Evolutionary conservation across 495 filamentous ascomycete species (phyloP).

Genomic region (Achaetomiella virescens): DNA sequence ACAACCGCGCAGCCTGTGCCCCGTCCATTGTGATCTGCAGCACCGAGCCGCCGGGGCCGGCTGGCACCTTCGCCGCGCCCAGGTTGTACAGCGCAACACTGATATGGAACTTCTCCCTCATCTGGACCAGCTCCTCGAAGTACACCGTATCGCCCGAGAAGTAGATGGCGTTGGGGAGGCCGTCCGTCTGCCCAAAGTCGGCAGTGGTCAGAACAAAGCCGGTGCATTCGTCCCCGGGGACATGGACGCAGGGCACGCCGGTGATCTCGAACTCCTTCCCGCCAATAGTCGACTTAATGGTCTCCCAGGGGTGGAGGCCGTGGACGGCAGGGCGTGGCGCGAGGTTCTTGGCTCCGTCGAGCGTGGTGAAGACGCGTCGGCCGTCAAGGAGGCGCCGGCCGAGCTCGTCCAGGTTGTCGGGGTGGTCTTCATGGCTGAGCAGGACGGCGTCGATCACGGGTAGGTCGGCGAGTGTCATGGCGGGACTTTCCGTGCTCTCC

Average conservation of each 20-base stretch:
- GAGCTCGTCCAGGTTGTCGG: constrained; percentile 46
- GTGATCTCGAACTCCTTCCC: constrained; percentile 43
- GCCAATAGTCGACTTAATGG: constrained; percentile 14
- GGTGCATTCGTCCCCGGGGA: constrained; percentile 42
- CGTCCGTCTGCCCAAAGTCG: constrained; percentile 36
- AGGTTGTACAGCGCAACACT: constrained; percentile 35
- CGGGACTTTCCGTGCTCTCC: constrained; percentile 31
- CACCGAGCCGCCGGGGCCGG: constrained; percentile 5
- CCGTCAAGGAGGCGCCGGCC: constrained; percentile 44
- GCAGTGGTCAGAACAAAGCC: constrained; percentile 40
- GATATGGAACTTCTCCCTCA: constrained; percentile 28
- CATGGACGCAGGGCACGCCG: constrained; percentile 40
- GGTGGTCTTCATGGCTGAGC: constrained; percentile 51
- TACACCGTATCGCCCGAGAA: constrained; percentile 52
- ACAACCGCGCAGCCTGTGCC: constrained; percentile 35
- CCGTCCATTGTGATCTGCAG: constrained; percentile 49
- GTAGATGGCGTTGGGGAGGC: constrained; percentile 46
- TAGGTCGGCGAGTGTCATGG: constrained; percentile 33
- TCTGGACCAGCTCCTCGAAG: constrained; percentile 35
- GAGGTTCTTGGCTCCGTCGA: constrained; percentile 43
- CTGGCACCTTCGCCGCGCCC: constrained; percentile 30
- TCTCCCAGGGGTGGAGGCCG: constrained; percentile 3
- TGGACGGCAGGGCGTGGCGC: constrained; percentile 36
- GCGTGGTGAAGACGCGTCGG: constrained; percentile 44
- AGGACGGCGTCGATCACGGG: constrained; percentile 48